Conservation (phyloP, 331 rosid genomes). For the Cydonia oblonga region DNA sequence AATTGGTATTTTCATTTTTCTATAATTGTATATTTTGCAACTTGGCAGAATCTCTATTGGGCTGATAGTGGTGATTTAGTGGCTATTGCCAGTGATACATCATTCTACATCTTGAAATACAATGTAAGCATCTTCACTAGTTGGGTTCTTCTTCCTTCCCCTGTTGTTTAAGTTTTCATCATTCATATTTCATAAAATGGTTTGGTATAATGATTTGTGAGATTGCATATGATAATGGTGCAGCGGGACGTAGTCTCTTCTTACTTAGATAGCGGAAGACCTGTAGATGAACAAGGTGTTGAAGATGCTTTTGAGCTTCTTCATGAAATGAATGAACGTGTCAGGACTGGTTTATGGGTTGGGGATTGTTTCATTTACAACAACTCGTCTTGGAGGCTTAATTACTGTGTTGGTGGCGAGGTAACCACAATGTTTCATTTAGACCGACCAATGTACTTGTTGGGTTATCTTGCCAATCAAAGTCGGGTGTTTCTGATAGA, state of each 20-base stretch:
- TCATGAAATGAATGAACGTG: conserved; percentile 89
- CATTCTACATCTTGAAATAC: conserved; percentile 90
- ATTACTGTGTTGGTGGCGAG: conserved; percentile 99
- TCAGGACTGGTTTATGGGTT: conserved; percentile 97
- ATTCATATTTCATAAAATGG: not conserved
- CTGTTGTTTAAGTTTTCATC: not conserved
- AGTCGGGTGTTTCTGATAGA: conserved; percentile 87
- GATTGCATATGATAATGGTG: conserved; percentile 24
- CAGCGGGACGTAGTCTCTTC: conserved; percentile 96
- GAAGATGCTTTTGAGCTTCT: conserved; percentile 98
- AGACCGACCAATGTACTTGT: conserved; percentile 98
- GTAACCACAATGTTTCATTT: conserved; percentile 98
- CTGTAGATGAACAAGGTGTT: conserved; percentile 88
- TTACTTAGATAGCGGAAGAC: conserved; percentile 75
- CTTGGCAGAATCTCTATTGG: conserved; percentile 87
- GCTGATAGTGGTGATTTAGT: conserved; percentile 98
- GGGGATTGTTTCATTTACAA: conserved; percentile 99
- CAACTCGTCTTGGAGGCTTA: conserved; percentile 97
- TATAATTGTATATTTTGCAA: conserved; percentile 5
- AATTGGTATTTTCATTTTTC: conserved; percentile 6
- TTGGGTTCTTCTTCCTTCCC: not conserved
- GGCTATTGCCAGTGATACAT: conserved; percentile 79
- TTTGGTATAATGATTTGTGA: conserved; percentile 11
- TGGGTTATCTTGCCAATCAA: conserved; percentile 97
- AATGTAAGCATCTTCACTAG: conserved; percentile 51